phyloP scores from a whole-genome alignment of 768 basidiomycete species.

The Suillus lakei region DNA sequence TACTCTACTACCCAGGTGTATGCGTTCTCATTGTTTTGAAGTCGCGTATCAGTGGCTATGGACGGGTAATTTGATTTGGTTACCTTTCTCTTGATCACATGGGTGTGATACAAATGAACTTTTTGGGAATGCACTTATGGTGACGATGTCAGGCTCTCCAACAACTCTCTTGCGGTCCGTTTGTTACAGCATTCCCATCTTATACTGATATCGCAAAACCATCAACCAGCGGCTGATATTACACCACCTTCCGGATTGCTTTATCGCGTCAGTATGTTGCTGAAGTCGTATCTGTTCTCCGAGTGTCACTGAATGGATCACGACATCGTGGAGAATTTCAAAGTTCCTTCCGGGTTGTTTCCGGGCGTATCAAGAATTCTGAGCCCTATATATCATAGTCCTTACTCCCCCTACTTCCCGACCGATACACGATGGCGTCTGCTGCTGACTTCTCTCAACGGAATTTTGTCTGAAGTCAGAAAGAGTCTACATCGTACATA shows the following conservation, averaged over 20 bases:
- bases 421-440: slow-evolving; percentile 10
- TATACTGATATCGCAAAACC: not conserved
- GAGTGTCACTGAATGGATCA: too few species aligned
- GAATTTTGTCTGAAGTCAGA: not conserved
- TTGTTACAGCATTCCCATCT: not conserved
- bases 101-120: not conserved
- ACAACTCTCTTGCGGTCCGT: not conserved
- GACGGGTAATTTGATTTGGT: not conserved
- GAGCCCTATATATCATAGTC: not conserved
- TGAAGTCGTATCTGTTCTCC: too few species aligned
- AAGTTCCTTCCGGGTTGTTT: not conserved
- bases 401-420: not conserved
- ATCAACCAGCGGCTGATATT: not conserved
- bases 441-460: slow-evolving; percentile 14
- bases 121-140: not conserved
- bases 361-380: not conserved
- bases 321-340: not conserved
- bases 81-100: not conserved
- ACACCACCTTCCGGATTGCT: too few species aligned
- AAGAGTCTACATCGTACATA: not conserved
- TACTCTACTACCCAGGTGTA: not conserved
- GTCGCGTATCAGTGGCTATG: not conserved
- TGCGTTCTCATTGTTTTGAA: not conserved
- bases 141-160: not conserved
- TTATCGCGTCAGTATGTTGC: too few species aligned